Evolutionary conservation across 2,329 filamentous ascomycete genomes (phyloP), one percentile per base, ranked within the genome.

Genomic region (Xylariaceae sp.): DNA sequence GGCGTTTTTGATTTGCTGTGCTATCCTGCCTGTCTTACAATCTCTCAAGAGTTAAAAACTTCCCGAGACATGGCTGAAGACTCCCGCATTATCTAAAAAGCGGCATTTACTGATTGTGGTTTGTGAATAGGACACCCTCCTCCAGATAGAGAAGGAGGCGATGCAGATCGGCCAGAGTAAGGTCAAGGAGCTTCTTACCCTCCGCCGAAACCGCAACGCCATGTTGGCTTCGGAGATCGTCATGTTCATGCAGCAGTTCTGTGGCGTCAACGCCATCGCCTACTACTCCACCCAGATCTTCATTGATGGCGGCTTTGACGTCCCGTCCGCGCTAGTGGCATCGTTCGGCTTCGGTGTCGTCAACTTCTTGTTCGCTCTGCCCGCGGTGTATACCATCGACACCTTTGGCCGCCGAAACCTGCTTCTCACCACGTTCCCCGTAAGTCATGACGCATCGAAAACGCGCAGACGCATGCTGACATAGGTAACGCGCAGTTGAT

Each of bases 161-260:
- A 79, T 83, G 73, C 71, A 75, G 1, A 73, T 80, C 4, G 77
- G 81, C 14, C 71, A 77, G 53, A 80, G 73, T 59, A 79, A 80
- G 54, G 54, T 87, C 56, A 75, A 79, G 61, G 84, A 88, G 64
- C 69, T 89, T 21, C 76, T 87, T 48, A 83, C 79, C 0, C 76
- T 88, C 19, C 82, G 83, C 14, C 81, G 86, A 45, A 88, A 87
- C 67, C 80, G 85, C 18, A 81, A 85, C 51, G 85, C 83, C 2
- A 78, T 84, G 73, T 63, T 85, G 16, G 85, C 83, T 1, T 84
- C 81, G 0, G 77, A 85, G 65, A 79, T 87, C 42, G 83, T 87
- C 56, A 88, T 88, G 85, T 87, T 87, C 59, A 81, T 86, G 79
- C 85, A 89, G 64, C 85, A 88, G 69, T 79, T 73, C 43, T 81